Base-by-base conservation (phyloP, 108 stramenopile species). In the Cylindrotheca closterium region DNA sequence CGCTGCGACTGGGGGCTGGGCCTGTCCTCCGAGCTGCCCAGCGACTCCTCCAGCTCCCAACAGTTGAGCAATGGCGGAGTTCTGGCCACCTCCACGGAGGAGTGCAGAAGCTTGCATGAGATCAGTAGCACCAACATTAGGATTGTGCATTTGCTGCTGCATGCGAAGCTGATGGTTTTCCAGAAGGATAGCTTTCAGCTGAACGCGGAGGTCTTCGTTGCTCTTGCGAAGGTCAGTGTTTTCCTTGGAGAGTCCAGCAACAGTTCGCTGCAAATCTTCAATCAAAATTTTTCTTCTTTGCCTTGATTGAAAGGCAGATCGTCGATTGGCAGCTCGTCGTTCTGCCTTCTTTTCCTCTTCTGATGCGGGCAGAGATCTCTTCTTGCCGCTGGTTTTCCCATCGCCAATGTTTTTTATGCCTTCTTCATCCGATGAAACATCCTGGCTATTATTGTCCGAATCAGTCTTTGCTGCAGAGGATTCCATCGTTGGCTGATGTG, bases 291-390 rank as follows among this genome's bases (percentile, higher is more conserved):
- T 84, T 15, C 79, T 59, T 18, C 83, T 75, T 51, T 78, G 72
- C 21, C 82, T 56, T 21, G 82, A 84, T 45, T 84, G 79, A 67
- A 80, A 78, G 25, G 82, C 82, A 7, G 79, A 77, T 12, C 75
- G 62, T 33, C 82, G 82, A 60, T 84, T 84, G 26, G 82, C 82
- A 1, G 82, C 82, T 27, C 73, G 19, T 47, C 73, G 65, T 37
- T 74, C 73, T 3, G 73, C 65, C 28, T 64, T 64, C 55, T 74
- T 74, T 15, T 74, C 73, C 10, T 74, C 73, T 32, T 61, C 69
- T 1, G 59, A 42, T 15, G 37, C 7, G 18, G 23, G 18, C 7
- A 21, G 8, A 15, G 51, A 8, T n/a, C 51, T 5, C 51, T 52
- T 52, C 51, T 52, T 21, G n/a, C n/a, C n/a, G 7, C 37, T 42